These are phyloP conservation scores for Blastocystis sp. DNA, from an alignment of 352 stramenopile species.

Conservation along the genomic window DNA sequence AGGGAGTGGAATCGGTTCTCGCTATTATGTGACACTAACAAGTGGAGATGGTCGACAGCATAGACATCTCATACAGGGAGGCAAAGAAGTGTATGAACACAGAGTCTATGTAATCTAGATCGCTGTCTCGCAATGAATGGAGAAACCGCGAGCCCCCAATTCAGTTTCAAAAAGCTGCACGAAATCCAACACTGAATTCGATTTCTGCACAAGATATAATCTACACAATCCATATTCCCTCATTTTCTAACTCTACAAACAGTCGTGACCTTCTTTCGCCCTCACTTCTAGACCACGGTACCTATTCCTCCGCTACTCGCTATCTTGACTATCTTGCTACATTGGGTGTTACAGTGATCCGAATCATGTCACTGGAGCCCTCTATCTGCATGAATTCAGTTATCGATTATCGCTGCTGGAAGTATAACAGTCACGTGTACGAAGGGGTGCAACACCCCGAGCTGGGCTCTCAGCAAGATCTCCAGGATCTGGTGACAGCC, in stretches of 20 bases:
- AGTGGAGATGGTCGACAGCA: not conserved
- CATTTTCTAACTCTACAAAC: not conserved
- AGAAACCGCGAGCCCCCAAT: not conserved
- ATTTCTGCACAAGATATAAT: not conserved
- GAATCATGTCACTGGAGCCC: constrained; percentile 24
- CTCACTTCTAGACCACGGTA: not conserved
- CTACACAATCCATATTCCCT: constrained; percentile 29
- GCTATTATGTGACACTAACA: not conserved
- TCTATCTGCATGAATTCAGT: not conserved
- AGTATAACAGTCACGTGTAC: not conserved
- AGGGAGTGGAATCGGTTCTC: not conserved
- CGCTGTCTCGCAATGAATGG: not conserved
- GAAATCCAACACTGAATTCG: no score
- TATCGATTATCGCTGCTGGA: not conserved
- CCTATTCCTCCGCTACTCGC: not conserved
- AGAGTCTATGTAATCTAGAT: not conserved
- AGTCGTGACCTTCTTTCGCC: not conserved
- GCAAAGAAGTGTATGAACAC: constrained; percentile 12
- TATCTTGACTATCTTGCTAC: not conserved
- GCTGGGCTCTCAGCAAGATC: not conserved
- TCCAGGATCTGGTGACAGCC: not conserved
- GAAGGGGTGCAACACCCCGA: not conserved
- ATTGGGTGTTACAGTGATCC: constrained; percentile 7
- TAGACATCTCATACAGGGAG: not conserved
- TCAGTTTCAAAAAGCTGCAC: no score